These are phyloP conservation scores for Neonectria faginata DNA, from an alignment of 2,329 filamentous ascomycete genomes.

Conservation along the genomic window DNA sequence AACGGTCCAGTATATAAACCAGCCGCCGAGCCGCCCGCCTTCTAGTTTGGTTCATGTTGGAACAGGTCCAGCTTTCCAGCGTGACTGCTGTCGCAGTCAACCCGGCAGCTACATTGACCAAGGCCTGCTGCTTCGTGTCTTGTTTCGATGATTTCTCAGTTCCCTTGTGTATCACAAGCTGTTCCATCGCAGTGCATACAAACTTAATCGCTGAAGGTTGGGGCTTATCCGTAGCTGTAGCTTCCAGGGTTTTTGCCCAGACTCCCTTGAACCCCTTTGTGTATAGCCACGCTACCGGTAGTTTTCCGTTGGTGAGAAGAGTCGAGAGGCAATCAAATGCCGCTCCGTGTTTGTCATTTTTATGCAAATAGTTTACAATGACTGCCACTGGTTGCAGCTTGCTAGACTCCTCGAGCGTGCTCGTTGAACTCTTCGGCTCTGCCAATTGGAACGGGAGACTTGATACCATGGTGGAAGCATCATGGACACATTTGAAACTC, in stretches of 20 bases:
- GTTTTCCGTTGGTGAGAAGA: conserved; percentile 34
- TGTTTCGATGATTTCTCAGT: conserved; percentile 14
- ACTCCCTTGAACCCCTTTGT: conserved; percentile 40
- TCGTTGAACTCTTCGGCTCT: conserved; percentile 30
- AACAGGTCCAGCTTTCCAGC: conserved; percentile 22
- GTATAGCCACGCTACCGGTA: conserved; percentile 44
- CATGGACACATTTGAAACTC: conserved; percentile 42
- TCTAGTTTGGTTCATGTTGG: conserved; percentile 13
- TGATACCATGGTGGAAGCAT: conserved; percentile 45
- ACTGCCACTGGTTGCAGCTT: conserved; percentile 39
- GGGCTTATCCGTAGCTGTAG: conserved; percentile 37
- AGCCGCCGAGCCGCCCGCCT: conserved; percentile 41
- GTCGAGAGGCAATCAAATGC: conserved; percentile 41
- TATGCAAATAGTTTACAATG: conserved; percentile 33
- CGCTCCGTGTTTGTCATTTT: conserved; percentile 22
- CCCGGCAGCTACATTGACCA: conserved; percentile 49
- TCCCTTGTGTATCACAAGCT: conserved; percentile 34
- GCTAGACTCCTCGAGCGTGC: conserved; percentile 33
- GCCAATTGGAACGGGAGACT: conserved; percentile 33
- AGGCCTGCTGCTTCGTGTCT: conserved; percentile 39
- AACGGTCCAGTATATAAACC: conserved; percentile 44
- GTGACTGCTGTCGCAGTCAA: conserved; percentile 44
- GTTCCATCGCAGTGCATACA: conserved; percentile 39
- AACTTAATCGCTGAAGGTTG: conserved; percentile 41
- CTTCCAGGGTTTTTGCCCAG: conserved; percentile 45